phyloP scores from a whole-genome alignment of 2,329 filamentous ascomycete genomes.

The Ceratocystis harringtonii region DNA sequence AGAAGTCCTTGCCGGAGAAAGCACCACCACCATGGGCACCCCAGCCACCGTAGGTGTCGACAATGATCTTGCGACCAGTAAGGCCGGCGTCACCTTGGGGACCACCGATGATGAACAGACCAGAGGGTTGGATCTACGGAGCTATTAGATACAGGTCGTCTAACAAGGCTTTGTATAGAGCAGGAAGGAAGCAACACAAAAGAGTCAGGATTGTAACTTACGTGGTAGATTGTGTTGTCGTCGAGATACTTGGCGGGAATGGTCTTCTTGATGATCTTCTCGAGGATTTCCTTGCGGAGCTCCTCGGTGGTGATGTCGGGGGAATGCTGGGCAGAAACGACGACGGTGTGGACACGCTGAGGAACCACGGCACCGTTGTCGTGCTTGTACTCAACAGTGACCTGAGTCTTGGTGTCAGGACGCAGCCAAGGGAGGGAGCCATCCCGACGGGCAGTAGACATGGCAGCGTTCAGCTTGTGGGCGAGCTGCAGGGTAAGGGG shows the following conservation, averaged over 20 bases:
- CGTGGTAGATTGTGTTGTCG: constrained; percentile 89
- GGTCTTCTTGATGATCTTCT: constrained; percentile 93
- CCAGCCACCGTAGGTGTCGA: constrained; percentile 99
- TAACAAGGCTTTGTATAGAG: not conserved
- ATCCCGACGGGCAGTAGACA: constrained; percentile 77
- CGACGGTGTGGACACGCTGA: constrained; percentile 85
- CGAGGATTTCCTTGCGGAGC: constrained; percentile 83
- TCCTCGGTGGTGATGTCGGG: constrained; percentile 78
- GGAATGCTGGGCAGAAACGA: constrained; percentile 90
- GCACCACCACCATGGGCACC: constrained; percentile 99
- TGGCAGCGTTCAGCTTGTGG: constrained; percentile 93
- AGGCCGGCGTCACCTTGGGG: constrained; percentile 98
- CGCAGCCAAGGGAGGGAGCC: constrained; percentile 85
- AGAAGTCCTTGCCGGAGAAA: constrained; percentile 99
- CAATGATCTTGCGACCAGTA: constrained; percentile 97
- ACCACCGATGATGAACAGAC: constrained; percentile 96
- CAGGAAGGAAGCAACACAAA: not conserved
- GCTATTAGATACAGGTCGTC: constrained; percentile 12
- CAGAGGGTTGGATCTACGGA: constrained; percentile 74
- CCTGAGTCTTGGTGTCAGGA: constrained; percentile 99
- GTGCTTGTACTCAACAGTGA: constrained; percentile 97
- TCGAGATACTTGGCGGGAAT: constrained; percentile 88
- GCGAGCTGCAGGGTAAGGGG: constrained; percentile 86
- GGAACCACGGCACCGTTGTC: constrained; percentile 88
- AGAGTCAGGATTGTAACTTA: constrained; percentile 30